phyloP scores from a whole-genome alignment of 2,329 filamentous ascomycete genomes.

The Colletotrichum liaoningense region DNA sequence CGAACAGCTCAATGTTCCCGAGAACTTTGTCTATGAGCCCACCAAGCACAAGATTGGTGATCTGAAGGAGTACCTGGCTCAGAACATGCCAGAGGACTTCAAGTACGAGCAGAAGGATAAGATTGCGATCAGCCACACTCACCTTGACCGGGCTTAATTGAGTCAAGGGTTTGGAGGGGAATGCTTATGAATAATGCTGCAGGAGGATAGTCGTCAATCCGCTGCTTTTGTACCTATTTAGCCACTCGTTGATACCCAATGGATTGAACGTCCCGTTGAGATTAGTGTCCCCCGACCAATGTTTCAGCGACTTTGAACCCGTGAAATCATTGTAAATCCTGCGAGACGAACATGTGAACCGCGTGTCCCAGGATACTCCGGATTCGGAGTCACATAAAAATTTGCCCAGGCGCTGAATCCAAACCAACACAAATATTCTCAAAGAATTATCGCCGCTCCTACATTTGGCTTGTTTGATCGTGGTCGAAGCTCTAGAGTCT shows the following conservation, averaged over 20 bases:
- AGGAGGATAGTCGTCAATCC: background rate
- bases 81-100: background rate
- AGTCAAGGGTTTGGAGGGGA: background rate
- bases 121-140: background rate
- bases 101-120: background rate
- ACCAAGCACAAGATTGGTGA: background rate
- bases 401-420: too few species aligned
- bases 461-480: too few species aligned
- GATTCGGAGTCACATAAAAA: too few species aligned
- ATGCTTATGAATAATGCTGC: too few species aligned
- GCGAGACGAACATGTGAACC: too few species aligned
- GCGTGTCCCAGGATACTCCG: too few species aligned
- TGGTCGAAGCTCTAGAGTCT: background rate
- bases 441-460: too few species aligned
- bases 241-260: background rate
- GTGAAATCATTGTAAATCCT: too few species aligned
- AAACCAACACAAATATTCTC: too few species aligned
- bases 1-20: background rate
- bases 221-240: background rate
- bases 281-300: background rate
- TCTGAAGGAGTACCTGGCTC: background rate
- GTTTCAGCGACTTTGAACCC: too few species aligned
- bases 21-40: constrained; percentile 10
- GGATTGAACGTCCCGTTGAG: background rate
- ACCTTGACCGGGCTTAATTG: background rate